Evolutionary conservation across 495 filamentous ascomycete genomes (phyloP).

Genomic region (Aspergillus heteromorphus): DNA sequence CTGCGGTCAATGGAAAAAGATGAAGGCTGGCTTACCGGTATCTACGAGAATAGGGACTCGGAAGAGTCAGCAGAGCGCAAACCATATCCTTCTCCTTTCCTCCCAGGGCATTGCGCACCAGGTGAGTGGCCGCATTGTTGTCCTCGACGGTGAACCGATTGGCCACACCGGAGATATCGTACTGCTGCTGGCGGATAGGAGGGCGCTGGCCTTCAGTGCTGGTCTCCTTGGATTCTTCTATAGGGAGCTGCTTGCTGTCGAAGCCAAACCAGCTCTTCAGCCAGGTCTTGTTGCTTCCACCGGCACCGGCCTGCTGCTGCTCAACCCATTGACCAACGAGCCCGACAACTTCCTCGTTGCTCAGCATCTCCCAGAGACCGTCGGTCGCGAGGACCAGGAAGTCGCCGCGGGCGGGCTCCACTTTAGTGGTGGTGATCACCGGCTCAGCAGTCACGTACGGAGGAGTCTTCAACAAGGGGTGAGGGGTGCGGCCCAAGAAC

Average conservation of each 20-base stretch:
- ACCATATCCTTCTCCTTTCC: constrained; percentile 93
- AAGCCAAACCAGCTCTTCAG: constrained; percentile 46
- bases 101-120: constrained; percentile 92
- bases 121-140: constrained; percentile 92
- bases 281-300: constrained; percentile 42
- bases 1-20: not conserved
- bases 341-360: constrained; percentile 96
- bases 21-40: constrained; percentile 59
- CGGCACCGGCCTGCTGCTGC: constrained; percentile 49
- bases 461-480: constrained; percentile 73
- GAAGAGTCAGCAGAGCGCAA: constrained; percentile 86
- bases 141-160: constrained; percentile 90
- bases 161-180: constrained; percentile 62
- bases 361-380: constrained; percentile 98
- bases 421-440: constrained; percentile 88
- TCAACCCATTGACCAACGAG: constrained; percentile 97
- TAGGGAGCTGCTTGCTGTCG: constrained; percentile 44
- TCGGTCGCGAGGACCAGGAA: constrained; percentile 97
- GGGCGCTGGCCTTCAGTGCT: constrained; percentile 53
- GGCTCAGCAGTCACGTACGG: constrained; percentile 98
- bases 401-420: constrained; percentile 84
- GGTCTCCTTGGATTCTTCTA: constrained; percentile 44
- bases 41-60: constrained; percentile 80
- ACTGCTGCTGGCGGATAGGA: constrained; percentile 81
- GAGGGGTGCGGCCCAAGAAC: constrained; percentile 78